Percentiles rank a stretch among this genome's conserved stretches.
These are phyloP conservation scores for Barnettozyma sp. DNA, from an alignment of 805 yeast genomes.

Conservation along the genomic window DNA sequence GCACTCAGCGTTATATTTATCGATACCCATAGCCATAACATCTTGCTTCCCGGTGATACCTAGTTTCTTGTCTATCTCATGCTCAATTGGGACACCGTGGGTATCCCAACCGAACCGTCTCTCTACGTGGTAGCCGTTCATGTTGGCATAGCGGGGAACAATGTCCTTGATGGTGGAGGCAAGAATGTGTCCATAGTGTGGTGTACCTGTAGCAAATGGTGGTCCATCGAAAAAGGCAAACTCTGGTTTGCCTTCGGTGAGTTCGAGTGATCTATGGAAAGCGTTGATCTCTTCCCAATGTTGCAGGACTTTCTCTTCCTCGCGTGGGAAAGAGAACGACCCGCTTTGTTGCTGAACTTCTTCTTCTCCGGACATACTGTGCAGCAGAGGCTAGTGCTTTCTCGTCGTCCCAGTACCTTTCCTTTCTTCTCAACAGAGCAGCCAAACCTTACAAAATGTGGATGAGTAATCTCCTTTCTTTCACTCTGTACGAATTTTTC, in stretches of 20 bases:
- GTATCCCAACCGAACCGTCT: conserved; percentile 99
- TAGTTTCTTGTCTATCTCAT: conserved; percentile 95
- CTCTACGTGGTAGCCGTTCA: conserved; percentile 94
- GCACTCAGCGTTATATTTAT: conserved; percentile 89
- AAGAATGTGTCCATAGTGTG: conserved; percentile 96
- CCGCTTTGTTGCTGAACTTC: conserved; percentile 17
- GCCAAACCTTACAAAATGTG: too few species aligned
- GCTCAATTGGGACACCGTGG: conserved; percentile 97
- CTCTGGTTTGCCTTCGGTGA: conserved; percentile 78
- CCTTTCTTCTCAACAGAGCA: not conserved
- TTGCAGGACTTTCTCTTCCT: conserved; percentile 75
- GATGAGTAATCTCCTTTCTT: not conserved
- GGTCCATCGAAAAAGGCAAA: conserved; percentile 98
- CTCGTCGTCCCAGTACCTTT: too few species aligned
- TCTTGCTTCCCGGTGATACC: conserved; percentile 92
- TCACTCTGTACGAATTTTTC: not conserved
- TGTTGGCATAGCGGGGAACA: conserved; percentile 94
- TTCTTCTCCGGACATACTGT: conserved; percentile 32
- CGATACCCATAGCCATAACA: conserved; percentile 91
- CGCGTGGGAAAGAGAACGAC: conserved; percentile 72
- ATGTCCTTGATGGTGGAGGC: conserved; percentile 97
- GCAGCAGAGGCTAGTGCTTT: too few species aligned
- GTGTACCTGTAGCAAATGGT: conserved; percentile 99
- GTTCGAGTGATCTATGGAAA: conserved; percentile 78
- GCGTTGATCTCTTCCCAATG: conserved; percentile 92